phyloP scores from a whole-genome alignment of 257 asterid species.

The Fraxinus americana region DNA sequence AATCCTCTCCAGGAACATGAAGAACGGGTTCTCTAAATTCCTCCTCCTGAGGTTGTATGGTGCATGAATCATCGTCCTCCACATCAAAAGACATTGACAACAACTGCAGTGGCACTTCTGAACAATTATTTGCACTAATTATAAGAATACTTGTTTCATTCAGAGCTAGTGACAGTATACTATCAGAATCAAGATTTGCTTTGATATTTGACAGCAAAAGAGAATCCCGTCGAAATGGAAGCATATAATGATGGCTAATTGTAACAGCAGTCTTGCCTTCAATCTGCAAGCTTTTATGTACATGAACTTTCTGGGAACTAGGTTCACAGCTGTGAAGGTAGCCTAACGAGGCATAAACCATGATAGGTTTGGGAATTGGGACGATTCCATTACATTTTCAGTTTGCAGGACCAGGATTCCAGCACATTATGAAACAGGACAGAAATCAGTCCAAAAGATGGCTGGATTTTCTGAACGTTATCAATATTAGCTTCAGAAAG shows the following conservation, averaged over 20 bases:
- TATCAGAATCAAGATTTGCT: slow-evolving; percentile 57
- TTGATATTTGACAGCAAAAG: slow-evolving; percentile 73
- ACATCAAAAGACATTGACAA: slow-evolving; percentile 65
- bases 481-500: slow-evolving; percentile 49
- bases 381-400: slow-evolving; percentile 90
- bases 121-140: slow-evolving; percentile 70
- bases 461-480: slow-evolving; percentile 77
- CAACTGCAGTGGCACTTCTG: slow-evolving; percentile 78
- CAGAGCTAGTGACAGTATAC: slow-evolving; percentile 57
- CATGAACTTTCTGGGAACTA: slow-evolving; percentile 76
- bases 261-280: slow-evolving; percentile 84
- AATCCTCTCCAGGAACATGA: slow-evolving; percentile 89
- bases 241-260: slow-evolving; percentile 72
- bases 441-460: slow-evolving; percentile 90
- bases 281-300: slow-evolving; percentile 91
- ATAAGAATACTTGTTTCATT: slow-evolving; percentile 73
- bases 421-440: slow-evolving; percentile 74
- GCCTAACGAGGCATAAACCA: slow-evolving; percentile 89
- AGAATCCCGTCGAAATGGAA: slow-evolving; percentile 81
- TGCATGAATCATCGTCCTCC: slow-evolving; percentile 50
- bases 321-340: slow-evolving; percentile 59
- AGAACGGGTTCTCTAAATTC: slow-evolving; percentile 32
- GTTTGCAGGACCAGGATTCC: slow-evolving; percentile 82
- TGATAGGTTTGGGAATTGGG: slow-evolving; percentile 93
- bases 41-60: slow-evolving; percentile 51